Evolutionary conservation across 139 green algal genomes (phyloP).

Genomic region (Haematococcus lacustris): DNA sequence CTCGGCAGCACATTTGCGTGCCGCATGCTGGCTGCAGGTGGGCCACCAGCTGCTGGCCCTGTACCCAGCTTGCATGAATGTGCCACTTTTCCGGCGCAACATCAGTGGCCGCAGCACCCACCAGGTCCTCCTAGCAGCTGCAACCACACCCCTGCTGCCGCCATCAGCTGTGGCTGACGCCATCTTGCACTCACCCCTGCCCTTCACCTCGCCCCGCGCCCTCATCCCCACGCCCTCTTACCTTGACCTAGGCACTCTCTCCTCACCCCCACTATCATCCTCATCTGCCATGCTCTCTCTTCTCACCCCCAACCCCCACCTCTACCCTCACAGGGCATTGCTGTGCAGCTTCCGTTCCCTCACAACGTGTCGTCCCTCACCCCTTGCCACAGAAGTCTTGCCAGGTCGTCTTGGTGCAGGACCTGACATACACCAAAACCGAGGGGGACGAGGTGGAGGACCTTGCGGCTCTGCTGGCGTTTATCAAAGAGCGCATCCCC

Average conservation of each 20-base stretch:
- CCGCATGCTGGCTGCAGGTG: constrained; percentile 34
- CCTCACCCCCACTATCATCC: background rate
- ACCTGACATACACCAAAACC: constrained; percentile 57
- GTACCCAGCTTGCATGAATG: constrained; percentile 72
- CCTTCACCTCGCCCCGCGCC: background rate
- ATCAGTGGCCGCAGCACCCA: constrained; percentile 55
- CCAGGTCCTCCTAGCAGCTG: constrained; percentile 17
- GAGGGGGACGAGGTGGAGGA: constrained; percentile 90
- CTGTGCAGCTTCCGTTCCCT: too few species aligned
- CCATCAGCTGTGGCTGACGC: background rate
- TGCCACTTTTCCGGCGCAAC: constrained; percentile 75
- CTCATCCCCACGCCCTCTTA: background rate
- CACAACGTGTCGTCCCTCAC: background rate
- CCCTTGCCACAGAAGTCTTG: background rate
- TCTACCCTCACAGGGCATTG: too few species aligned
- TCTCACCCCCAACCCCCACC: background rate
- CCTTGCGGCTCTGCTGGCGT: constrained; percentile 65
- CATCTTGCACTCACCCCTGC: background rate
- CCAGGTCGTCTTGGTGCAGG: constrained; percentile 30
- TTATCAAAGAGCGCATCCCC: constrained; percentile 39
- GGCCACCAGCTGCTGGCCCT: constrained; percentile 77
- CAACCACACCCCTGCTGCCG: background rate
- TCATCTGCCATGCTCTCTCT: background rate
- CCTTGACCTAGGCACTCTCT: background rate
- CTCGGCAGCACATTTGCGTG: background rate